These are phyloP conservation scores for Erysimum cheiri DNA, from an alignment of 441 rosid genomes.

Conservation along the genomic window DNA sequence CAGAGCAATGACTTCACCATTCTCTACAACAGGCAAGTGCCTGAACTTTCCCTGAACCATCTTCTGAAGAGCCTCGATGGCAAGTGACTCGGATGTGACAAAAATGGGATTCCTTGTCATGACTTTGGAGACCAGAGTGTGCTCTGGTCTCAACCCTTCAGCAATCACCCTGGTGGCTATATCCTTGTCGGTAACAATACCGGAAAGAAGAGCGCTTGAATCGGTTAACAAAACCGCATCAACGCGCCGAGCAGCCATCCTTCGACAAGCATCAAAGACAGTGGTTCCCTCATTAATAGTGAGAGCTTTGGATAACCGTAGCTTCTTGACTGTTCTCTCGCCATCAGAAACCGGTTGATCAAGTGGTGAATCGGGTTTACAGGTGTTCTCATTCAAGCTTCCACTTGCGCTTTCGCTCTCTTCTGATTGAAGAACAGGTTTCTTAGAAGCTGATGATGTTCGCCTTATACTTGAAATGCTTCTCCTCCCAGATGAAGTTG, in stretches of 20 bases:
- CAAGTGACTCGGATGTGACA: conserved; percentile 80
- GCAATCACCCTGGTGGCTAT: conserved; percentile 85
- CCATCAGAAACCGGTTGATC: conserved; percentile 42
- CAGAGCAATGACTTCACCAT: conserved; percentile 94
- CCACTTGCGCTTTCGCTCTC: conserved; percentile 52
- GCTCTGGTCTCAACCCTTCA: conserved; percentile 91
- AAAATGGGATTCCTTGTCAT: conserved; percentile 94
- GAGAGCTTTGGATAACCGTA: conserved; percentile 85
- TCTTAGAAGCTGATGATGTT: conserved; percentile 58
- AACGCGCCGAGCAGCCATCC: conserved; percentile 88
- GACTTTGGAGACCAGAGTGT: conserved; percentile 82
- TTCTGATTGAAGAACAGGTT: conserved; percentile 54
- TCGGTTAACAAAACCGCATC: conserved; percentile 89
- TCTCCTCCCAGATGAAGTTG: conserved; percentile 46
- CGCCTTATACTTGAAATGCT: conserved; percentile 51
- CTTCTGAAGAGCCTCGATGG: conserved; percentile 94
- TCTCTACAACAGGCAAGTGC: conserved; percentile 69
- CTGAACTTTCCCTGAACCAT: conserved; percentile 85
- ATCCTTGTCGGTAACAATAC: conserved; percentile 92
- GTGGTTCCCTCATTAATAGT: conserved; percentile 93
- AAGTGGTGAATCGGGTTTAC: conserved; percentile 40
- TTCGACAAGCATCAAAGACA: conserved; percentile 84
- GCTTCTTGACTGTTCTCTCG: conserved; percentile 93
- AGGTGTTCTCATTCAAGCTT: conserved; percentile 24
- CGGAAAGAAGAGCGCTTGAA: conserved; percentile 88